A percentile compares a stretch with the other conserved stretches of the same genome.
Evolutionary conservation across 2,329 filamentous ascomycete genomes (phyloP).

Genomic region (Amesomyces nigricolor): DNA sequence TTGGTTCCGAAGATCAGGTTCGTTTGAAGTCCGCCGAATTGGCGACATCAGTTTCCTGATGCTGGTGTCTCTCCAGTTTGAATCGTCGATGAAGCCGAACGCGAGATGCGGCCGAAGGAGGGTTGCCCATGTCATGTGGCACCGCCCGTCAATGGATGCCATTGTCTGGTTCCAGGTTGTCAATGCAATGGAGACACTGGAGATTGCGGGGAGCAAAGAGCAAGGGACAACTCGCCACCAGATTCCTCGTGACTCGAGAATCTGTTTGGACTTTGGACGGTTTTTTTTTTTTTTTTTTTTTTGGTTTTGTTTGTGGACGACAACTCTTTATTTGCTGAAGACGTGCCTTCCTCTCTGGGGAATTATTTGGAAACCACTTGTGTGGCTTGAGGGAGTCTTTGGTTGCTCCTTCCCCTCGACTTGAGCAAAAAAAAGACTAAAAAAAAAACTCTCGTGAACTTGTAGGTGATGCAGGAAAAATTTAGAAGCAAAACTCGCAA

Average conservation of each 20-base stretch:
- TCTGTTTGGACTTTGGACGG: neutral
- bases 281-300: too few relatives aligned
- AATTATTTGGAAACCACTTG: too few relatives aligned
- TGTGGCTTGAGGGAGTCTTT: too few relatives aligned
- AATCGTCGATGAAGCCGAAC: constrained; percentile 6
- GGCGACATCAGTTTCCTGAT: constrained; percentile 20
- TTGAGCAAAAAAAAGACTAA: too few relatives aligned
- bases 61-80: constrained; percentile 19
- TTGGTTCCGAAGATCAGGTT: constrained; percentile 18
- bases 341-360: too few relatives aligned
- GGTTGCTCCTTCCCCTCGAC: too few relatives aligned
- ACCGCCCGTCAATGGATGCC: constrained; percentile 15
- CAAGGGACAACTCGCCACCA: neutral
- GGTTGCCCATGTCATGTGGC: constrained; percentile 18
- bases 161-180: constrained; percentile 18
- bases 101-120: neutral
- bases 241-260: constrained; percentile 4
- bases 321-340: too few relatives aligned
- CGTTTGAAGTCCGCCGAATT: constrained; percentile 27
- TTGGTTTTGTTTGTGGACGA: too few relatives aligned
- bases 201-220: neutral
- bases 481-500: neutral
- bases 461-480: neutral
- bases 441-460: neutral
- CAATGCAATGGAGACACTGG: constrained; percentile 21